These are phyloP conservation scores for Hura crepitans DNA, from an alignment of 441 rosid genomes.

Conservation along the genomic window DNA sequence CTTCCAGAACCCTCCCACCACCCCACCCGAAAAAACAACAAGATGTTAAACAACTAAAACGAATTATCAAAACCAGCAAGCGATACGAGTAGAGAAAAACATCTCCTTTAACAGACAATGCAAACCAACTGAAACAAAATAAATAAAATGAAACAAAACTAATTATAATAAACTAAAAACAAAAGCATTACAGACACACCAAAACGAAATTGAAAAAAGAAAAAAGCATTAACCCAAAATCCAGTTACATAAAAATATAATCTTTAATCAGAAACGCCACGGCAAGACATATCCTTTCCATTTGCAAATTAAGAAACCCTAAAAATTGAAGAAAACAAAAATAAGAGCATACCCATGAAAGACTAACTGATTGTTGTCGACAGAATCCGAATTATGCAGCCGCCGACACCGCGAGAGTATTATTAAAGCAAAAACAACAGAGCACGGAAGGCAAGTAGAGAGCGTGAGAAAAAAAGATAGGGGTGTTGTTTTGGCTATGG, in stretches of 20 bases:
- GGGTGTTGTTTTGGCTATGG: neutral
- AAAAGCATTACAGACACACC: neutral
- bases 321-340: constrained; percentile 6
- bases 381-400: neutral
- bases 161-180: neutral
- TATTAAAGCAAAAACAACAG: constrained; percentile 22
- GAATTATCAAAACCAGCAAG: neutral
- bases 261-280: neutral
- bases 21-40: no score
- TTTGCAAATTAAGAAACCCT: constrained; percentile 7
- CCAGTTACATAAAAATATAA: neutral
- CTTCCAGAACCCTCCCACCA: no score
- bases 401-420: constrained; percentile 1
- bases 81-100: neutral
- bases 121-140: constrained; percentile 2
- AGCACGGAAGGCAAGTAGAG: neutral
- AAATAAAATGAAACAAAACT: neutral
- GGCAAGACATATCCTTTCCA: neutral
- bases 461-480: neutral
- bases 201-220: neutral
- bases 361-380: neutral
- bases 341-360: constrained; percentile 4
- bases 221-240: neutral
- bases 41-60: neutral
- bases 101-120: neutral